phyloP scores from a whole-genome alignment of 2,329 filamentous ascomycete species.

The Paraphaeosphaeria minitans region DNA sequence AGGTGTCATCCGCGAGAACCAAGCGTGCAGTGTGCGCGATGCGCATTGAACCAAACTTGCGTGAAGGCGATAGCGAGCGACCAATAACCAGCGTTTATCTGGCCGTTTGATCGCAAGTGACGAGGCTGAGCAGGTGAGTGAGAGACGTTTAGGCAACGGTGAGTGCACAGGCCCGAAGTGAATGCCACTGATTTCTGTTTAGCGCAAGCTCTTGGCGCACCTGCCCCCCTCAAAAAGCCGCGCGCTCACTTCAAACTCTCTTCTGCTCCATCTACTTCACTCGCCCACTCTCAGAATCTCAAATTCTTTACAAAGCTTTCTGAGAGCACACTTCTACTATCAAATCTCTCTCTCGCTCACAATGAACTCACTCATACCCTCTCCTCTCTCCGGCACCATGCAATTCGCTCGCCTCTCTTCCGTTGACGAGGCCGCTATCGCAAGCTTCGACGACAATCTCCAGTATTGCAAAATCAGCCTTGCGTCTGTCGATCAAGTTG shows the following conservation, averaged over 20 bases:
- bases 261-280: conserved; percentile 5
- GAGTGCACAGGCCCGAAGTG: conserved; percentile 24
- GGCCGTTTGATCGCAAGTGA: not conserved
- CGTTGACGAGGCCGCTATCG: not conserved
- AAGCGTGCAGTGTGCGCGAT: not conserved
- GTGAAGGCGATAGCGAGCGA: not conserved
- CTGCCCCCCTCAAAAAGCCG: conserved; percentile 12
- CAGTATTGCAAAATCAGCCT: not conserved
- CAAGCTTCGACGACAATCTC: not conserved
- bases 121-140: not conserved
- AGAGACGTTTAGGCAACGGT: conserved; percentile 5
- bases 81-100: not conserved
- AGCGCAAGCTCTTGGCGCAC: conserved; percentile 4
- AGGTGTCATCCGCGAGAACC: not conserved
- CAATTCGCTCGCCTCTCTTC: not conserved
- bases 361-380: not conserved
- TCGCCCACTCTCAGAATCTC: not conserved
- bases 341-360: not conserved
- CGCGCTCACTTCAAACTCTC: conserved; percentile 10
- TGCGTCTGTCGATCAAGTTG: not conserved
- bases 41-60: not conserved
- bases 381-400: not conserved
- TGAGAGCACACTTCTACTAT: not conserved
- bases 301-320: not conserved
- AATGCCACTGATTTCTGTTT: conserved; percentile 10